Evolutionary conservation across 1,139 yeast species (phyloP).

Genomic region (Zygoascus hellenicus): DNA sequence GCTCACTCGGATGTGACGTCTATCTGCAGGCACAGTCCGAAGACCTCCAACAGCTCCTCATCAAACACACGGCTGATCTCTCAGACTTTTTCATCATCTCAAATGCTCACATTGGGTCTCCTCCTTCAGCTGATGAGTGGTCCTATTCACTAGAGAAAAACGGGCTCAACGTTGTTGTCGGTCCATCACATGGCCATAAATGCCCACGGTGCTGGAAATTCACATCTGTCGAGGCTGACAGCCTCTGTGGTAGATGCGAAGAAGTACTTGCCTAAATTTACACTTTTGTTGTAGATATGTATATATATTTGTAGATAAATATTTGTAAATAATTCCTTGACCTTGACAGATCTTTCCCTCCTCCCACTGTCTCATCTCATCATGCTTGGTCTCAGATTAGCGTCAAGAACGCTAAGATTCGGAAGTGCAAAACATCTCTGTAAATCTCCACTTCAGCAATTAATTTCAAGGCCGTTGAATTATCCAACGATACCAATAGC

Average conservation of each 20-base stretch:
- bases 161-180: slow-evolving; percentile 37
- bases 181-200: slow-evolving; percentile 46
- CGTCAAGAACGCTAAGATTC: neutral
- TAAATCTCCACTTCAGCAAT: too few species aligned
- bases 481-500: too few species aligned
- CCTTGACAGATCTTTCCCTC: neutral
- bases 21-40: slow-evolving; percentile 32
- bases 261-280: slow-evolving; percentile 28
- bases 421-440: too few species aligned
- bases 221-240: slow-evolving; percentile 46
- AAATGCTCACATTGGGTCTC: slow-evolving; percentile 39
- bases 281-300: neutral
- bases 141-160: slow-evolving; percentile 28
- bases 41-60: slow-evolving; percentile 20
- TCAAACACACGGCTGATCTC: slow-evolving; percentile 24
- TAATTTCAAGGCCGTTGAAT: too few species aligned
- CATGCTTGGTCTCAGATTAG: neutral
- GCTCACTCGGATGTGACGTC: slow-evolving; percentile 58
- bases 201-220: slow-evolving; percentile 96
- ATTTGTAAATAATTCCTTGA: neutral
- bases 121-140: slow-evolving; percentile 29
- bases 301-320: neutral
- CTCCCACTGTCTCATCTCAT: neutral
- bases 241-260: slow-evolving; percentile 65
- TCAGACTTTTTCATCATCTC: slow-evolving; percentile 68